Evolutionary conservation across 2,329 filamentous ascomycete genomes (phyloP), one percentile per base, ranked within the genome.

Genomic region (Penicillium palitans): DNA sequence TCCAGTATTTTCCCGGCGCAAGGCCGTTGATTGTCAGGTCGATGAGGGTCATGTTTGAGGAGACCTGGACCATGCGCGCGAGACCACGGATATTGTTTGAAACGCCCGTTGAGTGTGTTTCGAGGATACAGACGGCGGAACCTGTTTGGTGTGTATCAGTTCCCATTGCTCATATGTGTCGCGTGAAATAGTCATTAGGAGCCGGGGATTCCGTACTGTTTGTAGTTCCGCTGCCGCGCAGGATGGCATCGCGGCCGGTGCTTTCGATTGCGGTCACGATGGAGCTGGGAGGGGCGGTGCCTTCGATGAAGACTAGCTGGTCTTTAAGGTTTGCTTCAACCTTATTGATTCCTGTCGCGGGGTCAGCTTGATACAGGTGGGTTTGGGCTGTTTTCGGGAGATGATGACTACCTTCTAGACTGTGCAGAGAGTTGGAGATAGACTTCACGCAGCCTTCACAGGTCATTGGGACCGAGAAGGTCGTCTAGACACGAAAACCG

Each of bases 391-490:
- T 27, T 33, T 27, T 3, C 1, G 27, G 27, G n/a, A 9, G 27
- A 42, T 19, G 27, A 37, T 19, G 33, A 8, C 3, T 79, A 87
- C 85, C 86, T 70, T 86, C 82, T 44, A 98, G 79, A 70, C 89
- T 87, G 75, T 89, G 84, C 51, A 98, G 80, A 48, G 91, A 87
- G 63, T 85, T 84, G 70, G 91, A 91, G 73, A 99, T 87, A 69
- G 91, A 88, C 76, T 93, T 89, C 75, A 96, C 86, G 80, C 95
- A 98, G 71, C 84, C 82, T 69, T 96, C 89, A 80, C 95, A 98
- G 78, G 88, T 91, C 81, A 98, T 88, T 55, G 92, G 93, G 67
- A 98, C 95, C 63, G 93, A 92, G 76, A 98, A 98, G 64, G 93
- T 89, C 61, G 93, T 96, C 89, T 98, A 68, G 42, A 45, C n/a